Evolutionary conservation across 2,329 filamentous ascomycete genomes (phyloP).

Genomic region (Cercospora brassicicola): DNA sequence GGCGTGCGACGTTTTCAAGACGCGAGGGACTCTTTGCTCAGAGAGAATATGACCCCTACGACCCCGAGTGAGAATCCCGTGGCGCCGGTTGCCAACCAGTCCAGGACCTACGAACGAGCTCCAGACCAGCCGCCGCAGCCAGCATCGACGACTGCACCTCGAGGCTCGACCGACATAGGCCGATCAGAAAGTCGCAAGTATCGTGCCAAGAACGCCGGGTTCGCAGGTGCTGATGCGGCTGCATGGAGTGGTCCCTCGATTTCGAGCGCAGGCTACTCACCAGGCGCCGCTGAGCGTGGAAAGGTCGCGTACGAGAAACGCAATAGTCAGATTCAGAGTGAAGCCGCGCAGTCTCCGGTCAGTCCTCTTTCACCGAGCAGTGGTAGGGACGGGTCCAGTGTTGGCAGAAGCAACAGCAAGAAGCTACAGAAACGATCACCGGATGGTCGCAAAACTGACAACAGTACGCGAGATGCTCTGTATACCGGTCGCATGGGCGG

Average conservation of each 20-base stretch:
- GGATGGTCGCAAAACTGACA: slow-evolving; percentile 14
- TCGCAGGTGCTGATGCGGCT: slow-evolving; percentile 36
- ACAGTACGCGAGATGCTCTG: slow-evolving; percentile 37
- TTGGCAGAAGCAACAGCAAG: slow-evolving; percentile 40
- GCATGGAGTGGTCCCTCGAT: slow-evolving; percentile 20
- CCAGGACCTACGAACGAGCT: slow-evolving; percentile 17
- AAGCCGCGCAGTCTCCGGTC: slow-evolving; percentile 24
- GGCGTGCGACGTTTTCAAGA: slow-evolving; percentile 18
- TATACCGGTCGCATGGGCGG: slow-evolving; percentile 42
- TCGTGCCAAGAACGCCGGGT: slow-evolving; percentile 37
- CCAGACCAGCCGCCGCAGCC: slow-evolving; percentile 1
- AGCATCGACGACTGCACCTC: not conserved
- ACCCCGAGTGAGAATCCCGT: slow-evolving; percentile 6
- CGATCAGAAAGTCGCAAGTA: slow-evolving; percentile 31
- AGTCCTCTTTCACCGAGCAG: slow-evolving; percentile 25
- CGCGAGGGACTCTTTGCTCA: slow-evolving; percentile 25
- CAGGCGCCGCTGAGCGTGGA: slow-evolving; percentile 30
- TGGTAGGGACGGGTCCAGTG: slow-evolving; percentile 12
- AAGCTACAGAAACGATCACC: slow-evolving; percentile 33
- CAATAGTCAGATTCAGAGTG: slow-evolving; percentile 25
- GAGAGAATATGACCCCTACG: slow-evolving; percentile 18
- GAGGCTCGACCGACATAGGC: slow-evolving; percentile 17
- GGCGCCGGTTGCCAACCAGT: slow-evolving; percentile 16
- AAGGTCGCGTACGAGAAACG: slow-evolving; percentile 37
- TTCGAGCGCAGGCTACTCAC: slow-evolving; percentile 13